phyloP scores from a whole-genome alignment of 345 rosid genomes.

The Citrus glauca region DNA sequence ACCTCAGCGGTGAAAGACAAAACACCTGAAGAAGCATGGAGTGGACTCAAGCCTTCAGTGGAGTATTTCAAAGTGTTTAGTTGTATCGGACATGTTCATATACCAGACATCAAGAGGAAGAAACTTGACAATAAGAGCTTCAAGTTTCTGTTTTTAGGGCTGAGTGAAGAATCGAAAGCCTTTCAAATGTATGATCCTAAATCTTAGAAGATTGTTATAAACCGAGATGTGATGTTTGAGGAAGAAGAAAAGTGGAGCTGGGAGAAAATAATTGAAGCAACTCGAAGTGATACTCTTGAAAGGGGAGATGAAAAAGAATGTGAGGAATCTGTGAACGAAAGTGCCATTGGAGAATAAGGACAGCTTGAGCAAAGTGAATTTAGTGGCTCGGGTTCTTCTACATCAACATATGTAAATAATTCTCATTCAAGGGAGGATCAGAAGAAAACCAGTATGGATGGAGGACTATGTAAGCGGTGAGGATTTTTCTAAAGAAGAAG shows the following conservation, averaged over 20 bases:
- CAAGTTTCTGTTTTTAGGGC: not conserved
- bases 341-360: no score
- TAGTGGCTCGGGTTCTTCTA: no score
- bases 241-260: not conserved
- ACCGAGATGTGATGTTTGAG: not conserved
- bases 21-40: not conserved
- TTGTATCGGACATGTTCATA: not conserved
- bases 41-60: not conserved
- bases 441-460: constrained; percentile 1
- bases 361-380: no score
- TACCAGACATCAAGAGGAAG: not conserved
- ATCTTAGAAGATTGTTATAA: not conserved
- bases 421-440: not conserved
- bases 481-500: not conserved
- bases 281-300: no score
- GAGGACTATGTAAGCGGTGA: not conserved
- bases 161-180: not conserved
- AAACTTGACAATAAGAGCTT: not conserved
- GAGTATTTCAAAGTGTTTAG: not conserved
- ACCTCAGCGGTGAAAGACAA: not conserved
- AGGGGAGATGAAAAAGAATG: no score
- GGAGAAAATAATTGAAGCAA: not conserved
- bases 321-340: no score
- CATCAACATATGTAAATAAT: no score
- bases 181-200: not conserved